These are phyloP conservation scores for Macrolepiota fuliginosa DNA, from an alignment of 768 basidiomycete genomes.

Conservation along the genomic window DNA sequence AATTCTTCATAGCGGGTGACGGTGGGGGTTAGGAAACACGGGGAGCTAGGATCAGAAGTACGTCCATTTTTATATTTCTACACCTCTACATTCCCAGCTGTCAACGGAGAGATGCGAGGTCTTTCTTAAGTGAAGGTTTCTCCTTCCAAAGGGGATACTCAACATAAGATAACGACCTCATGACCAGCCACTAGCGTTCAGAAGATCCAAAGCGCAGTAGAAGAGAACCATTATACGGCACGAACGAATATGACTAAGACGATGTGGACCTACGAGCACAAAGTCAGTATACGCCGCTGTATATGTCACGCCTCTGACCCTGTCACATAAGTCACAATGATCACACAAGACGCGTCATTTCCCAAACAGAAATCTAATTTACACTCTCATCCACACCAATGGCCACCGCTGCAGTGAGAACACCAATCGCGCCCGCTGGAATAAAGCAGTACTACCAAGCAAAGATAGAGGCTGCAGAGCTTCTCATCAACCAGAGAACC, in stretches of 20 bases:
- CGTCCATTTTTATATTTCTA: not conserved
- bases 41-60: not conserved
- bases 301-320: no score
- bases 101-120: no score
- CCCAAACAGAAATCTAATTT: not conserved
- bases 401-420: constrained; percentile 33
- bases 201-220: no score
- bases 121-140: no score
- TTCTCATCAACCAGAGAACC: constrained; percentile 93
- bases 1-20: constrained; percentile 20
- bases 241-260: no score
- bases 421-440: constrained; percentile 52
- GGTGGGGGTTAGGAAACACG: not conserved
- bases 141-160: no score
- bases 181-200: no score
- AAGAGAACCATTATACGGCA: no score
- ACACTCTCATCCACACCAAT: constrained; percentile 20
- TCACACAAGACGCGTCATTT: constrained; percentile 9
- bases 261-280: no score
- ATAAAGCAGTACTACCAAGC: constrained; percentile 92
- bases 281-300: no score
- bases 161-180: no score
- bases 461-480: constrained; percentile 92
- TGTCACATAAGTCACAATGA: not conserved
- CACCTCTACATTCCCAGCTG: not conserved